Percentiles rank a stretch among this genome's conserved stretches.
Evolutionary conservation across 305 asterid genomes (phyloP).

Genomic region (Solanum hybrid): DNA sequence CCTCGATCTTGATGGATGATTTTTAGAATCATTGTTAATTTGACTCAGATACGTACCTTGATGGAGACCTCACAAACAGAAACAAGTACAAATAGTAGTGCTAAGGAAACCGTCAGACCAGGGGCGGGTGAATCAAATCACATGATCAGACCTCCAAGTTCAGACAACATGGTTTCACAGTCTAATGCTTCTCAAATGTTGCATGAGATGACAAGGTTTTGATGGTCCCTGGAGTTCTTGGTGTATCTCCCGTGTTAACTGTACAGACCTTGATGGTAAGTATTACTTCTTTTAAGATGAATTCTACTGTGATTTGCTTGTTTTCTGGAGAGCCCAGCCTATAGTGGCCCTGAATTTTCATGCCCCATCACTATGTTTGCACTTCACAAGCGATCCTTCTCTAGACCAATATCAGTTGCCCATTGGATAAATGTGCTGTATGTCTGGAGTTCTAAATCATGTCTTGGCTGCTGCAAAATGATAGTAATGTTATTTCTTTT

Average conservation of each 20-base stretch:
- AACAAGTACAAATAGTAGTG: conserved; percentile 26
- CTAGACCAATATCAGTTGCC: not conserved
- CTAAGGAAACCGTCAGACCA: conserved; percentile 46
- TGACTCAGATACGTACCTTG: conserved; percentile 40
- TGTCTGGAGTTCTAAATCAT: not conserved
- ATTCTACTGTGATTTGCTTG: not conserved
- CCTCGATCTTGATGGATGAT: not conserved
- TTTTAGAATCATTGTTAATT: conserved; percentile 6
- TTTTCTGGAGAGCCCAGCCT: not conserved
- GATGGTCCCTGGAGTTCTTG: conserved; percentile 4
- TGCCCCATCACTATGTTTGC: not conserved
- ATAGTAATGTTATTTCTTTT: not conserved
- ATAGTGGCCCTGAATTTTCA: not conserved
- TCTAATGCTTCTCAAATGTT: conserved; percentile 48
- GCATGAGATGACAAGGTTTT: conserved; percentile 51
- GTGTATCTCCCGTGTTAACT: not conserved
- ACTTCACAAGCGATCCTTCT: not conserved
- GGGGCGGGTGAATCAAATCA: conserved; percentile 33
- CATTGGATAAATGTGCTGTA: not conserved
- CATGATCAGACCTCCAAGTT: conserved; percentile 50
- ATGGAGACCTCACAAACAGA: conserved; percentile 56
- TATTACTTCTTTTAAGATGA: not conserved
- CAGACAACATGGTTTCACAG: conserved; percentile 58
- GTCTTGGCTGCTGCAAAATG: not conserved
- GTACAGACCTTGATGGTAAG: conserved; percentile 1